Evolutionary conservation across 805 yeast genomes (phyloP).

Genomic region (Yarrowia sp.): DNA sequence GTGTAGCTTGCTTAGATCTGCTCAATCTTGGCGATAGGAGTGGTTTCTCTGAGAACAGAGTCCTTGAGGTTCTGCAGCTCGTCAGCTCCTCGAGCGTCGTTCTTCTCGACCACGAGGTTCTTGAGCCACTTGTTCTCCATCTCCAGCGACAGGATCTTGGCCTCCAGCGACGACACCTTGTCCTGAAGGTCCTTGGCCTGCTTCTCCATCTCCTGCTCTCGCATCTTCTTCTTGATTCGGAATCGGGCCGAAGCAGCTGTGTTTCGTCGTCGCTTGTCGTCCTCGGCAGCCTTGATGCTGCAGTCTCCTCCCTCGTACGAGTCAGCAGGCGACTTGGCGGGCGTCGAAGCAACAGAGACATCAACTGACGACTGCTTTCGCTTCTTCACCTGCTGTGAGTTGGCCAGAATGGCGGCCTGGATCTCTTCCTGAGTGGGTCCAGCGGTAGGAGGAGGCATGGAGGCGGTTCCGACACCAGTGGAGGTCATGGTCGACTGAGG

Average conservation of each 20-base stretch:
- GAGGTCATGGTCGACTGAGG: conserved; percentile 40
- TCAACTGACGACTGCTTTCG: conserved; percentile 34
- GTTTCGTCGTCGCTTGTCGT: conserved; percentile 82
- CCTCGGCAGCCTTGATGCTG: conserved; percentile 52
- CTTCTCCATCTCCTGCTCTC: conserved; percentile 89
- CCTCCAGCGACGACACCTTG: conserved; percentile 67
- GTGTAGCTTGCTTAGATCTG: conserved; percentile 21
- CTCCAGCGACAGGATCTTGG: conserved; percentile 80
- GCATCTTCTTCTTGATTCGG: conserved; percentile 87
- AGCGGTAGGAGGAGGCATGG: conserved; percentile 36
- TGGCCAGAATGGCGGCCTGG: conserved; percentile 39
- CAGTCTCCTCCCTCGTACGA: conserved; percentile 44
- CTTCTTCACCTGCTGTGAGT: conserved; percentile 37
- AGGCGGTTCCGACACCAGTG: conserved; percentile 26
- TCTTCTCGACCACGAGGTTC: conserved; percentile 81
- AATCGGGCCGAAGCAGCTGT: conserved; percentile 96
- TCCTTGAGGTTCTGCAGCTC: conserved; percentile 46
- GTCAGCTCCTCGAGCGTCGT: conserved; percentile 51
- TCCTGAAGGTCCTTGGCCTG: conserved; percentile 76
- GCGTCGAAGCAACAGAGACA: conserved; percentile 16
- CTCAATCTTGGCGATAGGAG: conserved; percentile 36
- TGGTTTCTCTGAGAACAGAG: conserved; percentile 41
- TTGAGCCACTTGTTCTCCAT: conserved; percentile 90
- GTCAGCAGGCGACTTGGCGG: conserved; percentile 26
- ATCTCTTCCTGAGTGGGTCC: conserved; percentile 39